Evolutionary conservation across 2,329 filamentous ascomycete genomes (phyloP), one percentile per base, ranked within the genome.

Genomic region (Alternaria sp.): DNA sequence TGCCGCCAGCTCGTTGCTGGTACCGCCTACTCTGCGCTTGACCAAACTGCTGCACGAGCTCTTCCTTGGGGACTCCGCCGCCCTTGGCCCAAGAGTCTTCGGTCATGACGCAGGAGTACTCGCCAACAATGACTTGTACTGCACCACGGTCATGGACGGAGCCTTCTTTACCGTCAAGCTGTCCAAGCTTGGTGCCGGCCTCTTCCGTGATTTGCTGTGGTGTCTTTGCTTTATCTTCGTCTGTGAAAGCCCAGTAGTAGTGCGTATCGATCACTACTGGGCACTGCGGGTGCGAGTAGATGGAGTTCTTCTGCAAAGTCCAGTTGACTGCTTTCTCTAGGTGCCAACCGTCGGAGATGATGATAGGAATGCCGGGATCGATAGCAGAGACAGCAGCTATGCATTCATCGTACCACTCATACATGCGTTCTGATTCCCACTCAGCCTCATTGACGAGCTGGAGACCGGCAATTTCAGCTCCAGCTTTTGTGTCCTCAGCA

Each of bases 291-390:
- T 66, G 65, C n/a, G 61, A 26, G n/a, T 70, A 60, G 6, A 70
- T 71, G 9, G 76, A 68, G 62, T 83, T 84, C 66, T 82, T 83
- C 9, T 70, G 71, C 21, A 80, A 75, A 4, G 73, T 77, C 79
- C 86, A 89, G 9, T 79, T 72, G 23, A 86, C 65, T 3, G 83
- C 82, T 23, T 78, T 76, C 0, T 69, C 65, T 13, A 88, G 73
- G 69, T 88, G 81, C 86, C 87, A 89, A 1, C 80, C 87, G 69
- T 89, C 87, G 7, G 84, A 87, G 63, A 89, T 83, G 67, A 88
- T 85, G 17, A 89, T 75, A 0, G 86, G 86, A 50, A 89, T 78
- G 3, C 73, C 81, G 3, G 78, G 52, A 70, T 89, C 85, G 49
- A 88, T 81, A 7, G 72, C 72, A 4, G 79, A 80, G 23, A 87